Evolutionary conservation across 441 rosid genomes (phyloP).

Genomic region (Eutrema salsugineum): DNA sequence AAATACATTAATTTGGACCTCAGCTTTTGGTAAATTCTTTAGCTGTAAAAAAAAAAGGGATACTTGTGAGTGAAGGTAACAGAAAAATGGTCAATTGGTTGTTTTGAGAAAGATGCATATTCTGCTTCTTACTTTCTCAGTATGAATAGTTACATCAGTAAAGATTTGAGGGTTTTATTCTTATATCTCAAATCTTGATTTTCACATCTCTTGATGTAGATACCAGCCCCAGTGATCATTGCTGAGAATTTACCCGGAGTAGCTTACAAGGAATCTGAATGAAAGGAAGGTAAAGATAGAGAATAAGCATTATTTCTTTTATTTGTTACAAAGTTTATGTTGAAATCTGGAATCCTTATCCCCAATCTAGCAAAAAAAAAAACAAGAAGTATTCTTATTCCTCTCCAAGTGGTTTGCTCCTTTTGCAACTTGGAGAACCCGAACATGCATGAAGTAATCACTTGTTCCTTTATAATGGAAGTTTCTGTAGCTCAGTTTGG

Average conservation of each 20-base stretch:
- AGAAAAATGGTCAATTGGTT: not conserved
- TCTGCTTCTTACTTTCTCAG: not conserved
- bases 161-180: constrained; percentile 22
- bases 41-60: constrained; percentile 2
- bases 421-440: constrained; percentile 37
- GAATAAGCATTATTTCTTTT: constrained; percentile 18
- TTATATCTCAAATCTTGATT: constrained; percentile 26
- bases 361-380: constrained; percentile 19
- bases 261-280: constrained; percentile 46
- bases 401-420: constrained; percentile 37
- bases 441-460: constrained; percentile 22
- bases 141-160: constrained; percentile 12
- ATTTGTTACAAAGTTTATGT: constrained; percentile 6
- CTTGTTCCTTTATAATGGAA: constrained; percentile 25
- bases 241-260: constrained; percentile 38
- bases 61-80: not conserved
- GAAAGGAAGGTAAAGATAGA: constrained; percentile 14
- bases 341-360: constrained; percentile 41
- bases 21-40: not conserved
- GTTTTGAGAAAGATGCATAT: constrained; percentile 6
- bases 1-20: too few species aligned
- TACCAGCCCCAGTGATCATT: constrained; percentile 50
- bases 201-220: constrained; percentile 37
- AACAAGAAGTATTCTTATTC: constrained; percentile 28
- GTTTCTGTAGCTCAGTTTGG: constrained; percentile 14